These are phyloP conservation scores for Cystobasidium ongulense DNA, from an alignment of 768 basidiomycete species.

Conservation along the genomic window DNA sequence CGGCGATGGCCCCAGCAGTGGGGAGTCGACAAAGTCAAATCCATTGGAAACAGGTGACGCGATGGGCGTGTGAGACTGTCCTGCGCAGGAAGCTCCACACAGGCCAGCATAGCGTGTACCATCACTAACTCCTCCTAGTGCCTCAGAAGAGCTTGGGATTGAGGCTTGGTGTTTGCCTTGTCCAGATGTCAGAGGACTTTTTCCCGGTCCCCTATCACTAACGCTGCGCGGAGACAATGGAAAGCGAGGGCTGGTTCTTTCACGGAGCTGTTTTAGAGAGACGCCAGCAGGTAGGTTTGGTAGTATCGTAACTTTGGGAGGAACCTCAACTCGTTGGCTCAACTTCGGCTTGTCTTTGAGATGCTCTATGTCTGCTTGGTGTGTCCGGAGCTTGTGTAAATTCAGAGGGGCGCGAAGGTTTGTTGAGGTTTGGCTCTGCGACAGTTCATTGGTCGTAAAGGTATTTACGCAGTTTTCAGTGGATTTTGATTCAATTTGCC, in stretches of 20 bases:
- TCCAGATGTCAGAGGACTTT: no score
- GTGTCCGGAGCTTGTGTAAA: neutral
- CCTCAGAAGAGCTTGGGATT: neutral
- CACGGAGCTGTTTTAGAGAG: conserved; percentile 10
- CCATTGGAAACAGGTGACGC: neutral
- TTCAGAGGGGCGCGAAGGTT: neutral
- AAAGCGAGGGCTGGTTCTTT: neutral
- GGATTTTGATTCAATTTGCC: no score
- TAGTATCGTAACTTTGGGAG: neutral
- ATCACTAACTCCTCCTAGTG: no score
- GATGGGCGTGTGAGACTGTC: neutral
- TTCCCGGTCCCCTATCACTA: neutral
- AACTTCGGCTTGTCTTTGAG: neutral
- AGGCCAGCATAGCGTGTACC: neutral
- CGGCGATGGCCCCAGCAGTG: neutral
- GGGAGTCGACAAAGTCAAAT: neutral
- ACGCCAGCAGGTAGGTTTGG: conserved; percentile 13
- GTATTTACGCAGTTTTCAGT: no score
- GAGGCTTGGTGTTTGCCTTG: neutral
- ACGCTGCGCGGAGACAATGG: neutral
- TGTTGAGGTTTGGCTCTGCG: no score
- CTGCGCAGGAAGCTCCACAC: neutral
- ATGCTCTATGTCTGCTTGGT: neutral
- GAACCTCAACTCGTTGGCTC: neutral
- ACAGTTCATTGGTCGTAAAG: no score